Conservation (phyloP, 192 early-diverging fungal genomes). For the Entophlyctis luteolus region DNA sequence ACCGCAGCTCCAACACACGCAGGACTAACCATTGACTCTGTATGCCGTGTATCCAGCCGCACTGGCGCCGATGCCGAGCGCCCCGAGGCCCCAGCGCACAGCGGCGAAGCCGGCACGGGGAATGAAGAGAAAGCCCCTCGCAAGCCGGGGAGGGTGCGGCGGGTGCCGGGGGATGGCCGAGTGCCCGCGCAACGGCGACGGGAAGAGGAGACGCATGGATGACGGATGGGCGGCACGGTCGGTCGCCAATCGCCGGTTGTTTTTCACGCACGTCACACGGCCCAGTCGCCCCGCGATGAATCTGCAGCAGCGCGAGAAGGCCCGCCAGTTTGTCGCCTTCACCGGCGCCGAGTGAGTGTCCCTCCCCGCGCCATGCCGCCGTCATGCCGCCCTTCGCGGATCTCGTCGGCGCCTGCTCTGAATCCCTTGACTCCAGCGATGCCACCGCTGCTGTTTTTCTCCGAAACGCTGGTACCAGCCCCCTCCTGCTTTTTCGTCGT, state of each 20-base stretch:
- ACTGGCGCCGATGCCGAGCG: constrained; percentile 20
- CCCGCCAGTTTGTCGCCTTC: constrained; percentile 10
- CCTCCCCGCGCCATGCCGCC: neutral
- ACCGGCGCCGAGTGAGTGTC: constrained; percentile 10
- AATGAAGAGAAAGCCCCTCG: constrained; percentile 15
- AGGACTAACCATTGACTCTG: constrained; percentile 13
- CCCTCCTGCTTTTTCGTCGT: neutral
- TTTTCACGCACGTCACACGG: neutral
- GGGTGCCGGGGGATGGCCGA: neutral
- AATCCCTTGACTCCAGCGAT: neutral
- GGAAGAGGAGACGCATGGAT: neutral
- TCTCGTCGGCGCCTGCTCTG: too few species aligned
- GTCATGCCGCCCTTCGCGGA: neutral
- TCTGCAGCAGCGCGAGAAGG: neutral
- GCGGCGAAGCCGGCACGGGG: constrained; percentile 17
- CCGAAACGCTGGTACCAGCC: neutral
- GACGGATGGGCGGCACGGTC: neutral
- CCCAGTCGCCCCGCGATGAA: too few species aligned
- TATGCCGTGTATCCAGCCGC: constrained; percentile 28
- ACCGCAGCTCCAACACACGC: neutral
- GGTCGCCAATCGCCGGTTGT: neutral
- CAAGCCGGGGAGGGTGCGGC: neutral
- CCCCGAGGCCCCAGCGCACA: constrained; percentile 7
- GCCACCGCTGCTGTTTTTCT: neutral
- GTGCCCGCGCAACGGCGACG: neutral